Evolutionary conservation across 2,329 filamentous ascomycete species (phyloP), one percentile per base, ranked within the genome.

Genomic region (Stagonosporopsis chrysanthemi): DNA sequence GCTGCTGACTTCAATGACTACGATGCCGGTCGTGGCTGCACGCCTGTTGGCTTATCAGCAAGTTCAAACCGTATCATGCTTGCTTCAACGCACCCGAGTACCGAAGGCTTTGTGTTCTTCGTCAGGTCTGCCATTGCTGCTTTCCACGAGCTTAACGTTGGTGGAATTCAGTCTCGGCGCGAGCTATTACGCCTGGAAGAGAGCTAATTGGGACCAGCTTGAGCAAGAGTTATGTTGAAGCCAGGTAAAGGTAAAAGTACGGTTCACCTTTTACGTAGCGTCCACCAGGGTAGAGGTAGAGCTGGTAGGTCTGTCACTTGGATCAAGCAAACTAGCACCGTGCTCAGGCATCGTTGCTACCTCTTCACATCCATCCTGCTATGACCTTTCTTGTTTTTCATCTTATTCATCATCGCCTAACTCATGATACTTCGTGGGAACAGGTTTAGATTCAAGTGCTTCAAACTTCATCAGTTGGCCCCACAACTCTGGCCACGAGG

Each of bases 1-100:
- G 2, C 45, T 36, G 4, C 61, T 63, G 9, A 67, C 39, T 24
- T 54, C 45, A 35, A 65, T 15, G 3, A 38, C 15, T 14, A 60
- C 40, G 8, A 31, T 19, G 26, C 11, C 42, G 8, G 0, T 7
- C 2, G 40, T 3, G 24, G 40, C 9, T 3, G 2, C 7, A 11
- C 5, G 14, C 11, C 4, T 28, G 23, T 42, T 15, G 22, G 9
- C 1, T 2, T 14, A 23, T 42, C 23, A 28, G 23, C 1, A 26
- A 15, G 23, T 9, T 24, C n/a, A 17, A 17, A 2, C 4, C 9
- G 35, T n/a, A 17, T n/a, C 4, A n/a, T 17, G 7, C 15, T 19
- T 38, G 35, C 6, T 6, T 6, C 24, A 26, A 8, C 24, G 8
- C 24, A 26, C 24, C 24, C 24, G 8, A 38, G 35, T 17, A 19